Percentiles rank a stretch among this genome's conserved stretches.
phyloP scores from a whole-genome alignment of 1,284 basidiomycete genomes.

The Leccinum subrobustum region DNA sequence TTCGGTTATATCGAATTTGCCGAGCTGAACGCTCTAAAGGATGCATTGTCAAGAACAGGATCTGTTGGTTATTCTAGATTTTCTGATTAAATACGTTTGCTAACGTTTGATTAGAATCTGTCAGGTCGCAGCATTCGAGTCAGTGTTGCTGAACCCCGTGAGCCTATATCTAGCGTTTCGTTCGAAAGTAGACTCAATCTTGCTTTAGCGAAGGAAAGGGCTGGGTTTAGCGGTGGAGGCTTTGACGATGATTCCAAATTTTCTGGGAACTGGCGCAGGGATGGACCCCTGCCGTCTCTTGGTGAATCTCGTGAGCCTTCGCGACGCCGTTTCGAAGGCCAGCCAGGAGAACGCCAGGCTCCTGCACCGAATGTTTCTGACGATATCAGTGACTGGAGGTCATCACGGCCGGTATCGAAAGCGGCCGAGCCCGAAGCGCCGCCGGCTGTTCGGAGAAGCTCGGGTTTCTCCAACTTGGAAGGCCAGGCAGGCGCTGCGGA shows the following conservation, averaged over 20 bases:
- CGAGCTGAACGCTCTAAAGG: slow-evolving; percentile 80
- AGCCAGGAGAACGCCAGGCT: slow-evolving; percentile 39
- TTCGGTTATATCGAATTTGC: slow-evolving; percentile 98
- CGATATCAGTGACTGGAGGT: slow-evolving; percentile 67
- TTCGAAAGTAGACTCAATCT: slow-evolving; percentile 5
- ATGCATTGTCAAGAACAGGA: slow-evolving; percentile 63
- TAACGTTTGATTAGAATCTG: slow-evolving; percentile 49
- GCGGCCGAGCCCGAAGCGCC: slow-evolving; percentile 47
- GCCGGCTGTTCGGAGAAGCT: slow-evolving; percentile 50
- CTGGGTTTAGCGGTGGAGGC: slow-evolving; percentile 48
- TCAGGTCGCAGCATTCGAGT: slow-evolving; percentile 83
- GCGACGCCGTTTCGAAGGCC: slow-evolving; percentile 62
- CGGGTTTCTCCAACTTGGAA: slow-evolving; percentile 54
- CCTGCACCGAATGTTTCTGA: slow-evolving; percentile 52
- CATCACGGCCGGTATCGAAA: slow-evolving; percentile 49
- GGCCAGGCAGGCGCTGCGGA: slow-evolving; percentile 61
- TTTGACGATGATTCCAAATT: slow-evolving; percentile 72
- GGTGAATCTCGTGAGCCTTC: slow-evolving; percentile 54
- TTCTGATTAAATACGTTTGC: slow-evolving; percentile 4
- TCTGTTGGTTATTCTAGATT: slow-evolving; percentile 42
- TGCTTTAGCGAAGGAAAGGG: slow-evolving; percentile 68
- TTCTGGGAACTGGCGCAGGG: slow-evolving; percentile 81
- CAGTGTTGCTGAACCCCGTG: slow-evolving; percentile 94
- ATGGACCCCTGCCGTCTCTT: slow-evolving; percentile 79
- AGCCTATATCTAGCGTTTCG: slow-evolving; percentile 35